Evolutionary conservation across 768 basidiomycete species (phyloP), one percentile per base, ranked within the genome.

Genomic region (Hortiboletus campestris): DNA sequence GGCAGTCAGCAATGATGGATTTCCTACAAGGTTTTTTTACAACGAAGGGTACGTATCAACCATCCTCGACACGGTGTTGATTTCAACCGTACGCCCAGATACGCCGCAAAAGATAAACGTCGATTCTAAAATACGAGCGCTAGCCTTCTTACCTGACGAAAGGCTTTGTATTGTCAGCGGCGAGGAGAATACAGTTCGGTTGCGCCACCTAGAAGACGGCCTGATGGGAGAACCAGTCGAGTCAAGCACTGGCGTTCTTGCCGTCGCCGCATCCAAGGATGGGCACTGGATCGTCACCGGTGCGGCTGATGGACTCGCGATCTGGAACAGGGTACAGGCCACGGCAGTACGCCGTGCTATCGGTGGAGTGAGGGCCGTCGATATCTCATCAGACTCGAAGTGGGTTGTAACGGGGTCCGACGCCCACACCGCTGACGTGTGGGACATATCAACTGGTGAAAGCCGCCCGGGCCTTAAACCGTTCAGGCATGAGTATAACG

Each of bases 371-470:
- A 47, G 61, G 47, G 17, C 61, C 25, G 8, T 63, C 46, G 62
- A 63, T 43, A 53, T 63, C 48, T 63, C 61, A 42, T 49, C 32
- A 5, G 62, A 63, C 31, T 63, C 61, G 11, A 63, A 59, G 42
- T 59, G 57, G 61, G 57, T 35, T 6, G n/a, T 56, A n/a, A 63
- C 61, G 0, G 62, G 62, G n/a, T 63, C 61, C 3, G 61, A 63
- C 31, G 51, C 51, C 31, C 39, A 49, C 25, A 51, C 48, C 3
- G 57, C 16, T 12, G 49, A 63, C 34, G 48, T 63, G 6, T 63
- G 61, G 62, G 54, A 63, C 28, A 9, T 63, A 19, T 53, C 61
- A 3, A 63, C 57, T 2, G 61, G 61, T 6, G 17, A 56, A 41
- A 53, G 35, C 14, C 53, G 45, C 41, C 49, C 34, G 0, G 45